Evolutionary conservation across 257 asterid species (phyloP), one percentile per base, ranked within the genome.

Genomic region (Primulina eburnea): DNA sequence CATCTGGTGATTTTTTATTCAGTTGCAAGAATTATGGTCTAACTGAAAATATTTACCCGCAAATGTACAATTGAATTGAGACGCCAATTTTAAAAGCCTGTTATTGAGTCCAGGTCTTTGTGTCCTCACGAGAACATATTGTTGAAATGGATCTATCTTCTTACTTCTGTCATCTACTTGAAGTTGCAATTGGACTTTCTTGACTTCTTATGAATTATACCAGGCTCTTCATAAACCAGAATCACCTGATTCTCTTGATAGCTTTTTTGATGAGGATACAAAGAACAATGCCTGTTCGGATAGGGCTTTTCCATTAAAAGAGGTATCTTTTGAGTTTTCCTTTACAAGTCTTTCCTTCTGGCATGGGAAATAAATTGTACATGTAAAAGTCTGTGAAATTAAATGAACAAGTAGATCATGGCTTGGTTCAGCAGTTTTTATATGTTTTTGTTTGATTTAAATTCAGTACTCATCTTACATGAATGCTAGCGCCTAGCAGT

Each of bases 171-270:
- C 47, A 40, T 69, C 60, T 53, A 17, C 29, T 43, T 67, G 37
- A 33, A 37, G 68, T 35, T 71, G 40, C 33, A 17, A 67, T 61
- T 26, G 33, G 64, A 76, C 56, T 70, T 76, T 62, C 52, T 52
- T 79, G 34, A 70, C 37, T 64, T 76, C 67, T 58, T 66, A 32
- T 62, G 29, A 24, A 68, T 67, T 71, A 40, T 56, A 38, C 59
- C 84, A 90, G 96, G 84, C 79, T 70, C 76, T 76, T 71, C 79
- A 68, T 35, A 82, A 71, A 60, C 67, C 87, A 53, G 78, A 76
- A 32, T 81, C 94, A 47, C 79, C 82, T n/a, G 91, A 82, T 74
- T 76, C 90, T 69, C 71, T 85, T 52, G 83, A 73, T 73, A 70
- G 78, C 75, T 73, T 88, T 81, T 78, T 80, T 65, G 79, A 69